Evolutionary conservation across 495 filamentous ascomycete species (phyloP).

Genomic region (Annulohypoxylon stygium): DNA sequence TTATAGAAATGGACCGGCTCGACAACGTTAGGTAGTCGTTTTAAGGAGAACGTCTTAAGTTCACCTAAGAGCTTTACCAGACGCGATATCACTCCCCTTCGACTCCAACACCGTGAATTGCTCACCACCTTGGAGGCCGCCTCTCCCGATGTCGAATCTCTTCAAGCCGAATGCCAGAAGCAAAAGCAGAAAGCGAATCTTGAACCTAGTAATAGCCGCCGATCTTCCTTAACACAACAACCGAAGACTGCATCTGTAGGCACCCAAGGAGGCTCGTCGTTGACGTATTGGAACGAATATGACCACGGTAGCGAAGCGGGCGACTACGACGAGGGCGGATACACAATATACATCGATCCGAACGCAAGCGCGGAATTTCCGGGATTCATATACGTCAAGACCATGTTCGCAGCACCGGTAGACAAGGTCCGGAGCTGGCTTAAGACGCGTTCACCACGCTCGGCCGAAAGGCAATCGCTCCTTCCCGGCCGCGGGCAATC

Average conservation of each 20-base stretch:
- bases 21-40: slow-evolving; percentile 66
- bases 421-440: slow-evolving; percentile 61
- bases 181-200: slow-evolving; percentile 18
- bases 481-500: slow-evolving; percentile 43
- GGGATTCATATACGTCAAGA: slow-evolving; percentile 58
- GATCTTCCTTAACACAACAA: slow-evolving; percentile 30
- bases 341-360: slow-evolving; percentile 70
- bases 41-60: slow-evolving; percentile 67
- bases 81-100: slow-evolving; percentile 67
- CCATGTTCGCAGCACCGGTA: slow-evolving; percentile 59
- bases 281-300: slow-evolving; percentile 75
- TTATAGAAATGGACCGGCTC: slow-evolving; percentile 76
- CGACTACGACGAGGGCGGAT: slow-evolving; percentile 61
- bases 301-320: slow-evolving; percentile 71
- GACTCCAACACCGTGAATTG: slow-evolving; percentile 68
- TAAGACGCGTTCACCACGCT: slow-evolving; percentile 35
- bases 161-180: slow-evolving; percentile 36
- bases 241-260: slow-evolving; percentile 29
- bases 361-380: slow-evolving; percentile 62
- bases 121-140: slow-evolving; percentile 64
- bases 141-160: slow-evolving; percentile 41
- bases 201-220: slow-evolving; percentile 27
- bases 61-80: slow-evolving; percentile 73
- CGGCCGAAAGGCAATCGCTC: slow-evolving; percentile 54
- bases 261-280: slow-evolving; percentile 31